A percentile compares a stretch with the other conserved stretches of the same genome.
Conservation (phyloP, 176 grass and related monocot species). For the Oryza longistaminata region DNA sequence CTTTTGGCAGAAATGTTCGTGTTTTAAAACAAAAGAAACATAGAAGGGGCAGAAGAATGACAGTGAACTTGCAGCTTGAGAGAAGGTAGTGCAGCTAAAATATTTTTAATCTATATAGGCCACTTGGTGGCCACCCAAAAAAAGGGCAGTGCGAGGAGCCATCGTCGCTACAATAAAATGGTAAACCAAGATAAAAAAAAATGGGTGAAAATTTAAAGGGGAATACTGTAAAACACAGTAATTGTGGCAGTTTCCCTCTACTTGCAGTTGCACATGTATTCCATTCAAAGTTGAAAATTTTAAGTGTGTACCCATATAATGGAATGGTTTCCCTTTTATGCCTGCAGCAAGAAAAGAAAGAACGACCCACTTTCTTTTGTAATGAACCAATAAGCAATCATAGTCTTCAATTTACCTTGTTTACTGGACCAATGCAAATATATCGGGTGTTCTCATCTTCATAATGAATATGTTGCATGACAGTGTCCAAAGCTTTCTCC, state of each 20-base stretch:
- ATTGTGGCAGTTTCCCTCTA: not conserved
- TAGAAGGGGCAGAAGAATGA: not conserved
- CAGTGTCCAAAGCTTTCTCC: conserved; percentile 70
- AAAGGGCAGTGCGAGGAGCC: not conserved
- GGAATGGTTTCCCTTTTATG: not conserved
- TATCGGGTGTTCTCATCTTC: conserved; percentile 98
- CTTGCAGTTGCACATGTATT: not conserved
- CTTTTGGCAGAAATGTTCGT: conserved; percentile 26
- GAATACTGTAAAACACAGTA: not conserved
- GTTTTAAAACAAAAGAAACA: conserved; percentile 27
- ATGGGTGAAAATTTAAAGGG: conserved; percentile 2
- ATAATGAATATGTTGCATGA: conserved; percentile 93
- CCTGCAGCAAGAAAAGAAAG: conserved; percentile 7
- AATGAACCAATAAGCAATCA: conserved; percentile 18
- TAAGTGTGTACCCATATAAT: not conserved
- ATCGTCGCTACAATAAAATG: not conserved
- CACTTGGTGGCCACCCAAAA: not conserved
- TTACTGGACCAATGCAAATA: conserved; percentile 94
- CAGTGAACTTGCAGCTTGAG: not conserved
- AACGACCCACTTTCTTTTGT: not conserved
- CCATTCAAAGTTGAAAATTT: not conserved
- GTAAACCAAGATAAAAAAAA: conserved; percentile 27
- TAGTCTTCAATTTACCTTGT: conserved; percentile 69
- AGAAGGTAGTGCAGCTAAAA: not conserved
- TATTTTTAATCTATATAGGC: not conserved